Evolutionary conservation across 1,284 basidiomycete species (phyloP).

Genomic region (Mycena sp.): DNA sequence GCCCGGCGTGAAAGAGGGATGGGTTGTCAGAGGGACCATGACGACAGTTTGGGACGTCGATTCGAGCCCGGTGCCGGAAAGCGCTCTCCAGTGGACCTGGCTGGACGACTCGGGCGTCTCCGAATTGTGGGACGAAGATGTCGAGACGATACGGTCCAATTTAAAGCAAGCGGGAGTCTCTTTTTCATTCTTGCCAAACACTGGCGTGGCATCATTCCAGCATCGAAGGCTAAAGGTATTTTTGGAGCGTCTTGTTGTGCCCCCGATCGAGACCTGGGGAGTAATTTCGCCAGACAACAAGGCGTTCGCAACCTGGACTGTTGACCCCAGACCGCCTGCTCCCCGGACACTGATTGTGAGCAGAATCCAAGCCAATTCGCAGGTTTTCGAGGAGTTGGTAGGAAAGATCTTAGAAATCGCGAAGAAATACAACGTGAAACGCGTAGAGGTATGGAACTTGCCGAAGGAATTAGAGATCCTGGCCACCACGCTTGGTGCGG

Average conservation of each 20-base stretch:
- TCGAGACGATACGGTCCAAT: conserved; percentile 41
- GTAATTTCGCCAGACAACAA: conserved; percentile 36
- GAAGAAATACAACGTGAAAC: conserved; percentile 47
- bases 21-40: conserved; percentile 51
- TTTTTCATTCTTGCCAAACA: conserved; percentile 56
- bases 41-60: conserved; percentile 56
- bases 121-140: conserved; percentile 47
- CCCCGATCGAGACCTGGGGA: conserved; percentile 49
- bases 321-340: conserved; percentile 49
- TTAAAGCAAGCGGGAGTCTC: conserved; percentile 29
- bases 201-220: conserved; percentile 58
- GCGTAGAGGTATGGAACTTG: conserved; percentile 67
- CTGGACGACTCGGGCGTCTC: conserved; percentile 42
- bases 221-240: conserved; percentile 40
- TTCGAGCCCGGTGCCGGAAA: background rate
- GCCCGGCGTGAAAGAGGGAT: conserved; percentile 51
- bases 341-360: conserved; percentile 58
- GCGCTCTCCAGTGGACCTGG: conserved; percentile 42
- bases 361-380: conserved; percentile 51
- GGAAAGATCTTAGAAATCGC: conserved; percentile 50
- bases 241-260: conserved; percentile 34
- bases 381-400: conserved; percentile 53
- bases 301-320: conserved; percentile 62
- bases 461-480: conserved; percentile 44
- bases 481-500: conserved; percentile 49